A percentile compares a stretch with the other conserved stretches of the same genome.
Evolutionary conservation across 176 grass and related monocot genomes (phyloP).

Genomic region (Avena eriantha): DNA sequence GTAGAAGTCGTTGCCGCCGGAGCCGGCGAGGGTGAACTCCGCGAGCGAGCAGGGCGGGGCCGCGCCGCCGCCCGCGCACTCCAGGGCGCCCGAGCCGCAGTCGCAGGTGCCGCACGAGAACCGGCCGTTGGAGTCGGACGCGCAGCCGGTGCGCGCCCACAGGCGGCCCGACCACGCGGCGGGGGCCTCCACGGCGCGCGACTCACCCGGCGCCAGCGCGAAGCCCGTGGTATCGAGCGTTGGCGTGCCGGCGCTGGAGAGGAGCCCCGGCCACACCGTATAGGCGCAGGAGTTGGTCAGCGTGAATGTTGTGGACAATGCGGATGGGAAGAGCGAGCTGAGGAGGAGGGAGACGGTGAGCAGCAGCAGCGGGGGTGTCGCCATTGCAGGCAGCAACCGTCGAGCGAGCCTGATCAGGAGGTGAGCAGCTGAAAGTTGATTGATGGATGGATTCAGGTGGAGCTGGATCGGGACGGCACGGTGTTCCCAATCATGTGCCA

Average conservation of each 20-base stretch:
- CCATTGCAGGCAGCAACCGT: neutral
- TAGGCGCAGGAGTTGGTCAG: constrained; percentile 70
- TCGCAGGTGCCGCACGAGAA: constrained; percentile 67
- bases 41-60: constrained; percentile 51
- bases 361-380: neutral
- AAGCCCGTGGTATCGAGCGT: constrained; percentile 61
- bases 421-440: neutral
- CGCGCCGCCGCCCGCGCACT: constrained; percentile 51
- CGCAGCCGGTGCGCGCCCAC: constrained; percentile 65
- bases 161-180: constrained; percentile 65
- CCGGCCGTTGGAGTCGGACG: neutral
- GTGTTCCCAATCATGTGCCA: neutral
- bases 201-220: constrained; percentile 55
- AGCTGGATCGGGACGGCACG: neutral
- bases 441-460: neutral
- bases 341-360: neutral
- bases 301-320: constrained; percentile 57
- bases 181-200: constrained; percentile 47
- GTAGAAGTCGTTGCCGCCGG: constrained; percentile 72
- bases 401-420: neutral
- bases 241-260: constrained; percentile 60
- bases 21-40: constrained; percentile 68
- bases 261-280: constrained; percentile 69
- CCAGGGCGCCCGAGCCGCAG: constrained; percentile 51
- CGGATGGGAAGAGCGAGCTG: neutral